These are phyloP conservation scores for Lepidium africanum DNA, from an alignment of 345 rosid genomes.

Conservation along the genomic window DNA sequence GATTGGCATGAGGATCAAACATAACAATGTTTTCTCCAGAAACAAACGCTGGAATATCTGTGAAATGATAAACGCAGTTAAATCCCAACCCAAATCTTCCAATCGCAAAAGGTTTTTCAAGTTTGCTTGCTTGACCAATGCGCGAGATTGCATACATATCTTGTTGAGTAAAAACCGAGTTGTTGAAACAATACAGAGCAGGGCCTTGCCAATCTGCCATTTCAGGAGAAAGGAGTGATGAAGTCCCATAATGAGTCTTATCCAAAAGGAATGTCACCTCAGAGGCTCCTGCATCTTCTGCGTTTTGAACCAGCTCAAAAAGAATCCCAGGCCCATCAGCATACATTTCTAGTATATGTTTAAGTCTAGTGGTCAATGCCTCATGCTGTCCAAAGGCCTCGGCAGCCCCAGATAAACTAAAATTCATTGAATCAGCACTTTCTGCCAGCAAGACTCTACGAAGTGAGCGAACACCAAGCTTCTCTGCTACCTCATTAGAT, in stretches of 20 bases:
- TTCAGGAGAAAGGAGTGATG: constrained; percentile 95
- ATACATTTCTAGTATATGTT: constrained; percentile 97
- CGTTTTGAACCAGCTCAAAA: constrained; percentile 91
- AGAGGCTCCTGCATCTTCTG: constrained; percentile 97
- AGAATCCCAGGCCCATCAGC: constrained; percentile 98
- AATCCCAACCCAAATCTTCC: constrained; percentile 97
- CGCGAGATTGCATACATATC: constrained; percentile 97
- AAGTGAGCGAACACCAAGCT: constrained; percentile 90
- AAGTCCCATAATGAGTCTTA: constrained; percentile 89
- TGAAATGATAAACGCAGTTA: constrained; percentile 96
- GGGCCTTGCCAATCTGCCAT: constrained; percentile 99
- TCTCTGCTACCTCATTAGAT: constrained; percentile 93
- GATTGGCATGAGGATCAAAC: constrained; percentile 96
- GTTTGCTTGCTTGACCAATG: constrained; percentile 96
- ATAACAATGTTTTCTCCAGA: constrained; percentile 95
- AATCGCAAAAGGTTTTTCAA: constrained; percentile 90
- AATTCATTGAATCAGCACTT: constrained; percentile 95
- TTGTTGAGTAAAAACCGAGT: constrained; percentile 87
- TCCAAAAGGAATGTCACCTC: constrained; percentile 86
- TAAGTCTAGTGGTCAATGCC: constrained; percentile 91
- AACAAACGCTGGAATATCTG: constrained; percentile 87
- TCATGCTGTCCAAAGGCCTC: constrained; percentile 99
- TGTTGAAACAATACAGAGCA: constrained; percentile 89
- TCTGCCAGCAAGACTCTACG: constrained; percentile 92
- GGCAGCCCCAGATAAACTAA: constrained; percentile 88